Evolutionary conservation across 148 eudicot genomes (phyloP), one percentile per base, ranked within the genome.

Genomic region (Rheum nobile): DNA sequence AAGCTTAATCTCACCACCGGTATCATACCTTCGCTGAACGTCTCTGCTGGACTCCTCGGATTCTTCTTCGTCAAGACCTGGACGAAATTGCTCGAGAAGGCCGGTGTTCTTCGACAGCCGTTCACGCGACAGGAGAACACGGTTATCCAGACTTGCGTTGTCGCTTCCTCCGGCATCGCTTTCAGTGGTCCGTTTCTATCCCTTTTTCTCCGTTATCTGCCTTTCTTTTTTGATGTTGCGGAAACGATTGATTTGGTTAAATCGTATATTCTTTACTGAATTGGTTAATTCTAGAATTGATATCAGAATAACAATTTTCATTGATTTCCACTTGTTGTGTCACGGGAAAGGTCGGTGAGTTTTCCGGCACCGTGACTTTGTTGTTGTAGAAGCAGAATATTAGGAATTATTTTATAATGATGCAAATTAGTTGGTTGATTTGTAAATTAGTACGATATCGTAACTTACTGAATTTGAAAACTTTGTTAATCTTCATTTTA

Each of bases 101-200:
- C 71, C 8, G 86, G 83, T 1, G 2, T 78, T 8, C 78, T 80
- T 48, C 65, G 72, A 26, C 86, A 81, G 71, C 84, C 84, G 2
- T 83, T 83, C 52, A 83, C 84, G 46, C 81, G 86, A 1, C 86
- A 83, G 65, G 86, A 83, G 75, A 83, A 83, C 43, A 83, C 86
- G 1, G 86, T 83, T 54, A 84, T 81, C 71, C 84, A 84, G 76
- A 81, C 84, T 28, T 81, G 84, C 63, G 84, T 84, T 14, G 86
- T 84, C 48, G 86, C 86, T 12, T 65, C 84, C 24, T 67, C 86
- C 34, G 82, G 86, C 31, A 81, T 84, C 32, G 86, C 86, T 21
- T 81, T 81, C 43, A 78, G 83, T 68, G 86, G 86, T 84, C 0
- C 67, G 79, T 82, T 28, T 73, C 47, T 69, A 38, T 69, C 48